phyloP scores from a whole-genome alignment of 768 basidiomycete species.

The Rhodotorula taiwanensis region DNA sequence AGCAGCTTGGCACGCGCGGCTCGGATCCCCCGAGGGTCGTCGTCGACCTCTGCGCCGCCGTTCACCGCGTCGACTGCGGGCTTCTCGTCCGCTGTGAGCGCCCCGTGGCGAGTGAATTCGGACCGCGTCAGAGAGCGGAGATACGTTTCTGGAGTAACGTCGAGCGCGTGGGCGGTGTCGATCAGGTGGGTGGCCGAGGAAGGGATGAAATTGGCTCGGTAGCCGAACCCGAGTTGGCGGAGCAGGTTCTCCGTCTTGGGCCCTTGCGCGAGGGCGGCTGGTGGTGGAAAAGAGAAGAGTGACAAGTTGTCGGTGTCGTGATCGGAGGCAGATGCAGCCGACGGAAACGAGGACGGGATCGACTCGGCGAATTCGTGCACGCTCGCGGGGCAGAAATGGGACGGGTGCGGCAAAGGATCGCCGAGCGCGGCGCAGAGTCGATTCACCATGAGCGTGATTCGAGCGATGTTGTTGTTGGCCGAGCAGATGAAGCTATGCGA shows the following conservation, averaged over 20 bases:
- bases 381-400: constrained; percentile 8
- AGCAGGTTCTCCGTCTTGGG: constrained; percentile 58
- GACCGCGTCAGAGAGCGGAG: constrained; percentile 20
- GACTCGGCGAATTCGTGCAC: constrained; percentile 58
- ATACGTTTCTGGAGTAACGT: constrained; percentile 22
- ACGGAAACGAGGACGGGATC: constrained; percentile 52
- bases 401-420: constrained; percentile 52
- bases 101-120: neutral
- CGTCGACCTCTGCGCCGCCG: no score
- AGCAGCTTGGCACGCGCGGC: constrained; percentile 63
- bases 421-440: constrained; percentile 72
- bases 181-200: constrained; percentile 71
- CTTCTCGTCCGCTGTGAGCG: no score
- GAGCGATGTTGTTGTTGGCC: constrained; percentile 89
- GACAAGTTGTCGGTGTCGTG: constrained; percentile 24
- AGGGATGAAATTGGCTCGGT: constrained; percentile 84
- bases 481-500: constrained; percentile 78
- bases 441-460: constrained; percentile 90
- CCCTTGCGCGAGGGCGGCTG: constrained; percentile 55
- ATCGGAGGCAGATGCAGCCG: neutral
- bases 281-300: constrained; percentile 79
- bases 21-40: constrained; percentile 1
- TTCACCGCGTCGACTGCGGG: no score
- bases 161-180: constrained; percentile 41
- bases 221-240: constrained; percentile 85